A percentile compares a stretch with the other conserved stretches of the same genome.
These are phyloP conservation scores for Pseudozyma tsukubaensis DNA, from an alignment of 1,284 basidiomycete species.

Conservation along the genomic window DNA sequence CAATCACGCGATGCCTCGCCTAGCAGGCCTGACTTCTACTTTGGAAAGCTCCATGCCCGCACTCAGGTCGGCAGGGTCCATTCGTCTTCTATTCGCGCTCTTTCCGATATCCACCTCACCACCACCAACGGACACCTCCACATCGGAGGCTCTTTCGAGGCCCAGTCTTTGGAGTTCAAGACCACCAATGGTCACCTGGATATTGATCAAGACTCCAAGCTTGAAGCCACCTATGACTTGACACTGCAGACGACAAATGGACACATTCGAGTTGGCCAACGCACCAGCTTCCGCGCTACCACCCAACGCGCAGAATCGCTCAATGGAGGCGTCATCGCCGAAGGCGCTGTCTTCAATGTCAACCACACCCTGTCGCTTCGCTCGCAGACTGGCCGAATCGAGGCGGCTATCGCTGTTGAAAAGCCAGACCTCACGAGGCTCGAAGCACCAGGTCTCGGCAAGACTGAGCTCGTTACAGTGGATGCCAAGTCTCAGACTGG, in stretches of 20 bases:
- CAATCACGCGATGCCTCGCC: conserved; percentile 11
- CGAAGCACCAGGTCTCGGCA: conserved; percentile 31
- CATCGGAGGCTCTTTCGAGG: conserved; percentile 38
- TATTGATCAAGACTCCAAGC: conserved; percentile 27
- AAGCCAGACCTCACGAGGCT: conserved; percentile 37
- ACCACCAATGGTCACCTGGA: conserved; percentile 42
- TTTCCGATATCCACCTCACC: conserved; percentile 50
- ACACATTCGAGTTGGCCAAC: conserved; percentile 37
- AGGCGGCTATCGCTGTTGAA: conserved; percentile 47
- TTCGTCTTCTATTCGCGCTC: conserved; percentile 36
- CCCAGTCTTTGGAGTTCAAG: conserved; percentile 38
- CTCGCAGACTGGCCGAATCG: conserved; percentile 40
- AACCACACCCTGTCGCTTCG: conserved; percentile 50
- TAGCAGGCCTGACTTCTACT: conserved; percentile 31
- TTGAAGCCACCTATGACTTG: conserved; percentile 44
- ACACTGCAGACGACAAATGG: conserved; percentile 43
- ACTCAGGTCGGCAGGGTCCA: conserved; percentile 43
- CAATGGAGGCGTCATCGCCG: conserved; percentile 44
- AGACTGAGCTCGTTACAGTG: conserved; percentile 38
- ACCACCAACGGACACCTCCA: conserved; percentile 44
- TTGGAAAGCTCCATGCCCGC: conserved; percentile 47
- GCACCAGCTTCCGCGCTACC: conserved; percentile 37
- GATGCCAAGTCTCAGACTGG: conserved; percentile 45
- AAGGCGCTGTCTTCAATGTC: conserved; percentile 42
- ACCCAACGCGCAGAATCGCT: conserved; percentile 39